A percentile compares a stretch with the other conserved stretches of the same genome.
Evolutionary conservation across 768 basidiomycete genomes (phyloP).

Genomic region (Sporobolomyces roseus): DNA sequence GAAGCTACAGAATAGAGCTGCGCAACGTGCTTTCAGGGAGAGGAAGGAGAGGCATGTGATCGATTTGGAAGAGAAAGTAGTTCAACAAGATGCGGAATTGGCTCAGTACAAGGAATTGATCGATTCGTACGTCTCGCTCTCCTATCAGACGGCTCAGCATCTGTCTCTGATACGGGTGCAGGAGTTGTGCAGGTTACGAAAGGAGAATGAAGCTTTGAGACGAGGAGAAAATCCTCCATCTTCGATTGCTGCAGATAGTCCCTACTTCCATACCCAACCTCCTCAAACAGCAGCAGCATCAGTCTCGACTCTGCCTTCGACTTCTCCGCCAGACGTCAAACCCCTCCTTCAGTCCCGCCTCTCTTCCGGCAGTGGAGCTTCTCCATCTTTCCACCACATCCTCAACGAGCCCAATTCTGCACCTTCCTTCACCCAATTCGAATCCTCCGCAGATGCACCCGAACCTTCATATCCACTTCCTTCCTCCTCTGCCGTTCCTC

Average conservation of each 20-base stretch:
- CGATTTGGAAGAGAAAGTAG: slow-evolving; percentile 91
- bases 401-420: too few relatives aligned
- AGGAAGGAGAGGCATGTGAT: slow-evolving; percentile 95
- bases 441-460: too few relatives aligned
- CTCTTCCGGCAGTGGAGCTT: too few relatives aligned
- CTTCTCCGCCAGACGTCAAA: too few relatives aligned
- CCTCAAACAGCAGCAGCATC: too few relatives aligned
- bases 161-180: too few relatives aligned
- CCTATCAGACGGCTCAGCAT: background rate
- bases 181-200: slow-evolving; percentile 3
- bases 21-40: slow-evolving; percentile 93
- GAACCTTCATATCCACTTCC: too few relatives aligned
- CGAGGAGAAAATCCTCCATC: slow-evolving; percentile 12
- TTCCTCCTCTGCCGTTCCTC: too few relatives aligned
- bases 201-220: slow-evolving; percentile 30
- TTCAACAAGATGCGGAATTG: slow-evolving; percentile 78
- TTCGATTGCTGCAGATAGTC: background rate
- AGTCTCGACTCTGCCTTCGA: slow-evolving; percentile 15
- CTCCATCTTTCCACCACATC: too few relatives aligned
- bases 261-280: background rate
- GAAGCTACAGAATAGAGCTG: slow-evolving; percentile 95
- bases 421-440: too few relatives aligned
- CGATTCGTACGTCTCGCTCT: background rate
- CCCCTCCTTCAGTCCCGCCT: too few relatives aligned
- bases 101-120: slow-evolving; percentile 47